Evolutionary conservation across 345 rosid species (phyloP).

Genomic region (Gossypium stocksii): DNA sequence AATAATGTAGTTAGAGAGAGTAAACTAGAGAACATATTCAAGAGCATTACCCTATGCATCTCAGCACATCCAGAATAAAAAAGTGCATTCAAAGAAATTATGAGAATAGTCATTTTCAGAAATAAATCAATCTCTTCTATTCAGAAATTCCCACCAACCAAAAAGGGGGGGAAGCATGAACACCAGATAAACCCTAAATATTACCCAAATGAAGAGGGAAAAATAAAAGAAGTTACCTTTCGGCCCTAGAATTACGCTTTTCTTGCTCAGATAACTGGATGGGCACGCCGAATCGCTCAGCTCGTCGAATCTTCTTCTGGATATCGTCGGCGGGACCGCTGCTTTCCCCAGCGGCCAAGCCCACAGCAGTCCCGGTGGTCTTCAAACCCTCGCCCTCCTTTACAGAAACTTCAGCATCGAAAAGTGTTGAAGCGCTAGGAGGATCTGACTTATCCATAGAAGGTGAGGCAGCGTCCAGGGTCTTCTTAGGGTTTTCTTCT

Average conservation of each 20-base stretch:
- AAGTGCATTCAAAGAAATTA: not conserved
- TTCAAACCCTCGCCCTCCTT: slow-evolving; percentile 37
- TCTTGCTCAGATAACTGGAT: slow-evolving; percentile 80
- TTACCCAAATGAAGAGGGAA: not conserved
- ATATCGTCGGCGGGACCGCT: slow-evolving; percentile 37
- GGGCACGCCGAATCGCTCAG: slow-evolving; percentile 84
- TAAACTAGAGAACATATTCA: not conserved
- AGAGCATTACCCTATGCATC: not conserved
- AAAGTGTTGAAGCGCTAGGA: slow-evolving; percentile 16
- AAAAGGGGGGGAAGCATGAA: not conserved
- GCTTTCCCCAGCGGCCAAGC: slow-evolving; percentile 24
- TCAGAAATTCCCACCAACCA: slow-evolving; percentile 4
- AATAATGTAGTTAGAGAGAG: not conserved
- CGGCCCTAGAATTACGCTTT: slow-evolving; percentile 91
- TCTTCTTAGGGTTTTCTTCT: slow-evolving; percentile 36
- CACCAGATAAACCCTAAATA: slow-evolving; percentile 13
- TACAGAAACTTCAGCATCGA: slow-evolving; percentile 16
- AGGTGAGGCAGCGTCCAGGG: slow-evolving; percentile 34
- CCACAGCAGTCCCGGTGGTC: slow-evolving; percentile 16
- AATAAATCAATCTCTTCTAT: not conserved
- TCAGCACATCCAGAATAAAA: not conserved
- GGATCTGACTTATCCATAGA: slow-evolving; percentile 31
- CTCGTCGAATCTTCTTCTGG: slow-evolving; percentile 86
- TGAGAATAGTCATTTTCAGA: not conserved
- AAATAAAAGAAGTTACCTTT: slow-evolving; percentile 39